These are phyloP conservation scores for Clarkia xantiana DNA, from an alignment of 345 rosid species.

Conservation along the genomic window DNA sequence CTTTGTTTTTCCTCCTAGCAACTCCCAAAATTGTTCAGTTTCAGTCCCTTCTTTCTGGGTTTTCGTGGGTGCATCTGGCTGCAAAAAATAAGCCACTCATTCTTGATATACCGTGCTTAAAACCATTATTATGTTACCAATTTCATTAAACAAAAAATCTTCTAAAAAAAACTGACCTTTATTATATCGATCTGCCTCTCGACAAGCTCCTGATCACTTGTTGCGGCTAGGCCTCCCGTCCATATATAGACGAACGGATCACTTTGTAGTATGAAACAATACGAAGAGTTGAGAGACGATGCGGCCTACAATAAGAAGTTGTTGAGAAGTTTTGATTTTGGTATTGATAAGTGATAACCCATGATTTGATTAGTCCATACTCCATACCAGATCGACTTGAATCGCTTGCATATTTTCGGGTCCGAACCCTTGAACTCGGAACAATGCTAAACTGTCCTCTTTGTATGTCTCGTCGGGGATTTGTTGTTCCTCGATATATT, in stretches of 20 bases:
- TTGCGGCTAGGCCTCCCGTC: slow-evolving; percentile 66
- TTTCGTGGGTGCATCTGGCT: slow-evolving; percentile 73
- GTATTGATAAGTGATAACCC: no score
- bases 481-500: slow-evolving; percentile 50
- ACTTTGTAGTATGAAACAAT: slow-evolving; percentile 83
- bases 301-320: slow-evolving; percentile 35
- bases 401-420: slow-evolving; percentile 98
- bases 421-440: slow-evolving; percentile 91
- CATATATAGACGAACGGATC: slow-evolving; percentile 70
- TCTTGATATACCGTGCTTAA: not conserved
- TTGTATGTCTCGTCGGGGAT: slow-evolving; percentile 61
- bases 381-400: slow-evolving; percentile 85
- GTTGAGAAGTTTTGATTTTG: not conserved
- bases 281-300: slow-evolving; percentile 27
- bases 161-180: slow-evolving; percentile 39
- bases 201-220: slow-evolving; percentile 70
- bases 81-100: slow-evolving; percentile 14
- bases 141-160: not conserved
- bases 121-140: not conserved
- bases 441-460: slow-evolving; percentile 78
- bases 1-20: slow-evolving; percentile 77
- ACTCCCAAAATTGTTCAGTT: slow-evolving; percentile 83
- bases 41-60: slow-evolving; percentile 92
- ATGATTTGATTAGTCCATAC: slow-evolving; percentile 27
- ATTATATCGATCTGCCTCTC: slow-evolving; percentile 96